A percentile compares a stretch with the other conserved stretches of the same genome.
Evolutionary conservation across 345 rosid genomes (phyloP).

Genomic region (Arabidopsis suecica): DNA sequence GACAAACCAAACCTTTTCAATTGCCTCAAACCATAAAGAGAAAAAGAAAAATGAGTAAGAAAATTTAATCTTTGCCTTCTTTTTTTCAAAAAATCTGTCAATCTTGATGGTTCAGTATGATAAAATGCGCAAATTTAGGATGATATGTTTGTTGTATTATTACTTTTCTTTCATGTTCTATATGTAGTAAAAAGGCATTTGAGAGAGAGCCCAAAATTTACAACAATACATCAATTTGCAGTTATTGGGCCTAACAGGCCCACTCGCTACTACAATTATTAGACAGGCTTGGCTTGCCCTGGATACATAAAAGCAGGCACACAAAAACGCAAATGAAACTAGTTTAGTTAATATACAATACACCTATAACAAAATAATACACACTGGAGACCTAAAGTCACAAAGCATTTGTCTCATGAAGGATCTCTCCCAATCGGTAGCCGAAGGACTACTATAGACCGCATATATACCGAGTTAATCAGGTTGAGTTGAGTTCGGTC

Average conservation of each 20-base stretch:
- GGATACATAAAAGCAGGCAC: no score
- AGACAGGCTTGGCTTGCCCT: no score
- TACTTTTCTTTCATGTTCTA: neutral
- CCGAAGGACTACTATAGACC: no score
- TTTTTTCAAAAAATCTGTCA: neutral
- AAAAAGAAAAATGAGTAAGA: neutral
- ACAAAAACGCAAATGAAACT: no score
- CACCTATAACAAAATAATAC: no score
- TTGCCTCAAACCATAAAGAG: neutral
- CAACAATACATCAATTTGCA: neutral
- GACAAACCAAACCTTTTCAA: conserved; percentile 45
- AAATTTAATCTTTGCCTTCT: neutral
- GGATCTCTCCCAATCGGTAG: no score
- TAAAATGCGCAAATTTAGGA: neutral
- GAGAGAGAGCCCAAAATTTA: neutral
- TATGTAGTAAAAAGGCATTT: neutral
- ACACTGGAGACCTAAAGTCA: no score
- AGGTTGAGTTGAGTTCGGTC: no score
- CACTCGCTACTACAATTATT: no score
- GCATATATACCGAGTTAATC: no score
- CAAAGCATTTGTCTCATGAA: no score
- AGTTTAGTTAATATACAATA: no score
- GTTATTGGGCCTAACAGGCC: neutral
- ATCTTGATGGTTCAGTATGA: neutral
- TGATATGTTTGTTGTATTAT: neutral